Conservation (phyloP, 1,139 yeast species). For the Kurtzmaniella natalensis region DNA sequence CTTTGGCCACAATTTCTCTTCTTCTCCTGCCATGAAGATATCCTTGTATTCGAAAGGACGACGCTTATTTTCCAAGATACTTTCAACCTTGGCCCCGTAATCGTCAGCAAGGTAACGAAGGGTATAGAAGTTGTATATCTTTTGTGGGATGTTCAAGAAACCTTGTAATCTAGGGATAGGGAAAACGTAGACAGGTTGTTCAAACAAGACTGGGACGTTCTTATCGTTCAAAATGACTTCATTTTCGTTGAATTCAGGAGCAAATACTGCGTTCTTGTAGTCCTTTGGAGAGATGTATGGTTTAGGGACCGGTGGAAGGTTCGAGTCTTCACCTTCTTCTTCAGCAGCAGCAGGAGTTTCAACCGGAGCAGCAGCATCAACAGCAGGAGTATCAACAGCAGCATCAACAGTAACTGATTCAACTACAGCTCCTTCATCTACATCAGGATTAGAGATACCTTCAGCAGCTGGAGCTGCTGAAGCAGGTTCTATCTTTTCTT, state of each 20-base stretch:
- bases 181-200: conserved; percentile 71
- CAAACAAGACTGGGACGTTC: conserved; percentile 55
- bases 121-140: conserved; percentile 76
- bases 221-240: conserved; percentile 24
- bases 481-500: conserved; percentile 11
- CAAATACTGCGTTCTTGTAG: conserved; percentile 49
- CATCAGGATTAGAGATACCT: neutral
- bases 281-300: conserved; percentile 61
- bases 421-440: conserved; percentile 26
- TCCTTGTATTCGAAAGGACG: conserved; percentile 59
- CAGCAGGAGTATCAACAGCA: too few species aligned
- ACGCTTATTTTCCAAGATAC: conserved; percentile 51
- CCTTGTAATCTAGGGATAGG: conserved; percentile 78
- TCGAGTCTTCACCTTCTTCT: conserved; percentile 18
- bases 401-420: conserved; percentile 14
- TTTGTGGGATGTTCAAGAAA: conserved; percentile 67
- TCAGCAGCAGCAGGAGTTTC: conserved; percentile 12
- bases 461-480: conserved; percentile 5
- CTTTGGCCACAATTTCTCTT: conserved; percentile 88
- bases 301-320: conserved; percentile 46
- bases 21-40: conserved; percentile 52
- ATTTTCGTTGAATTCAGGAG: conserved; percentile 52
- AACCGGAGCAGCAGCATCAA: conserved; percentile 2
- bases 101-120: conserved; percentile 69
- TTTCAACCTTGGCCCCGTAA: conserved; percentile 58